Evolutionary conservation across 2,329 filamentous ascomycete genomes (phyloP).

Genomic region (Pseudogymnoascus sp.): DNA sequence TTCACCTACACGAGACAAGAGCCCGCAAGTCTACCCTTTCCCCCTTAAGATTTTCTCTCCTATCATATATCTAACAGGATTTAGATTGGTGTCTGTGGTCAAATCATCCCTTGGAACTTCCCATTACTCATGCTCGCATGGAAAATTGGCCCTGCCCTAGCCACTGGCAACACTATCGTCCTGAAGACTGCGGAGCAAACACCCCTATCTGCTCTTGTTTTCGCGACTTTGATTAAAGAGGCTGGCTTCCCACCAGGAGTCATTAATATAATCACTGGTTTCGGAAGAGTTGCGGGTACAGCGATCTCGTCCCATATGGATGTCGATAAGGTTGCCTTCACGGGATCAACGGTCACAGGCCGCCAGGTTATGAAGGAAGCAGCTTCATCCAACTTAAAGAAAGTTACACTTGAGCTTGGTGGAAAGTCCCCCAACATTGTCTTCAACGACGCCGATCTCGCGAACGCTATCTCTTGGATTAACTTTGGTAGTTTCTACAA

Average conservation of each 20-base stretch:
- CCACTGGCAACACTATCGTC: constrained; percentile 50
- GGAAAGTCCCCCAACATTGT: constrained; percentile 56
- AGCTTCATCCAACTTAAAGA: constrained; percentile 54
- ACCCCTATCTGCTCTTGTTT: constrained; percentile 47
- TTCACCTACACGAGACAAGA: constrained; percentile 63
- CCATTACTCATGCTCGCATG: constrained; percentile 56
- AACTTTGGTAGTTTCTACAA: constrained; percentile 41
- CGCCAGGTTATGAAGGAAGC: constrained; percentile 57
- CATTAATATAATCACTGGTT: constrained; percentile 55
- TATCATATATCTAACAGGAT: neutral
- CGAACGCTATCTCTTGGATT: constrained; percentile 54
- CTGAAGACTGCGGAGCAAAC: constrained; percentile 56
- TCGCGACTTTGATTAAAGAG: constrained; percentile 48
- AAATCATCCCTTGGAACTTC: constrained; percentile 69
- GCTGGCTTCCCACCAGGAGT: constrained; percentile 58
- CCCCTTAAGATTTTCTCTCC: neutral
- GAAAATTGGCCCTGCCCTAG: constrained; percentile 57
- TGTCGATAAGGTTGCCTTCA: constrained; percentile 59
- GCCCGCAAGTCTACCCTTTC: constrained; percentile 42
- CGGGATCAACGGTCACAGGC: constrained; percentile 53
- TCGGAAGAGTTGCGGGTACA: constrained; percentile 59
- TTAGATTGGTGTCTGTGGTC: constrained; percentile 55
- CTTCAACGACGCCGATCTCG: constrained; percentile 52
- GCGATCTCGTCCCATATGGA: constrained; percentile 55
- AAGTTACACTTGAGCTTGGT: constrained; percentile 54